A percentile compares a stretch with the other conserved stretches of the same genome.
phyloP scores from a whole-genome alignment of 129 eudicot species.

The Glebionis coronaria region DNA sequence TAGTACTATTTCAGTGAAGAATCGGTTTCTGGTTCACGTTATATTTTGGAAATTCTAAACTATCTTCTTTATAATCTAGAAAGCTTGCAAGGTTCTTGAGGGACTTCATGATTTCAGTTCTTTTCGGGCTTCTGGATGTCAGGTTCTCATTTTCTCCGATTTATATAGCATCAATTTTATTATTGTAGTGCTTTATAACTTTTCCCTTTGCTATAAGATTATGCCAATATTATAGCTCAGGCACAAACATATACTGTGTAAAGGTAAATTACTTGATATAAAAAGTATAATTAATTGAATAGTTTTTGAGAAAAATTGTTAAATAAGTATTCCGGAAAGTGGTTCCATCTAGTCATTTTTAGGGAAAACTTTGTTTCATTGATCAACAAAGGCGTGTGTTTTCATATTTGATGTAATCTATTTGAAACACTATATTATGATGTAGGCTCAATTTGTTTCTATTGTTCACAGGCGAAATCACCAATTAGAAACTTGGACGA shows the following conservation, averaged over 20 bases:
- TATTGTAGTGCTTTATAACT: background rate
- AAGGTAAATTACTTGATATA: background rate
- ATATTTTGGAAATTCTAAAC: background rate
- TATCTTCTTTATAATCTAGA: conserved; percentile 37
- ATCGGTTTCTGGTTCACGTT: background rate
- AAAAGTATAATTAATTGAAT: background rate
- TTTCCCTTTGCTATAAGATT: conserved; percentile 5
- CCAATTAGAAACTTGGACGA: conserved; percentile 79
- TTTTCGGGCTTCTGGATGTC: conserved; percentile 86
- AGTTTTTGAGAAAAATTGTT: background rate
- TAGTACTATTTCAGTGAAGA: conserved; percentile 12
- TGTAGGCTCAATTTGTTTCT: background rate
- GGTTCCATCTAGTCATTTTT: background rate
- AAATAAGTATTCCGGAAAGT: background rate
- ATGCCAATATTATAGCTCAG: background rate
- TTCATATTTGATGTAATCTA: background rate
- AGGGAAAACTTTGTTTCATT: background rate
- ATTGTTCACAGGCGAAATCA: conserved; percentile 81
- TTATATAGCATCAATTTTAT: background rate
- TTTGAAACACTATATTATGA: conserved; percentile 7
- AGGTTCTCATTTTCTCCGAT: conserved; percentile 41
- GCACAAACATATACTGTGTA: conserved; percentile 8
- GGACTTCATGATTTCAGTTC: conserved; percentile 97
- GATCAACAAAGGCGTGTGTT: background rate
- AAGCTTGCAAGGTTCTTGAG: conserved; percentile 84